Conservation (phyloP, 2,329 filamentous ascomycete species). For the Hypoxylon sp. region DNA sequence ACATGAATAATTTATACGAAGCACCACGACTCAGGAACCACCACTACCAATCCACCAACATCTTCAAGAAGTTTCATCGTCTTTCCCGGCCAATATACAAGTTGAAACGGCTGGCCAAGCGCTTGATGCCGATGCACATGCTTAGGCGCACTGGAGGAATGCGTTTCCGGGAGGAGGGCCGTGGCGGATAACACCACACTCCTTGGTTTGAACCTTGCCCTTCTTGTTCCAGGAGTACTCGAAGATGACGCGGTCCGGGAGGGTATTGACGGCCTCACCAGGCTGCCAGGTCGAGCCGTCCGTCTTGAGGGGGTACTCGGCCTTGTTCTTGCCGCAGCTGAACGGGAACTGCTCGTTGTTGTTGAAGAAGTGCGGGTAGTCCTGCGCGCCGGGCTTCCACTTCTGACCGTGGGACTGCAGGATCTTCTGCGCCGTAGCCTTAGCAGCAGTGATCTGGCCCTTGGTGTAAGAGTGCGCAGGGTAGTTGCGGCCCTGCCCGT, state of each 20-base stretch:
- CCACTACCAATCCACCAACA: not conserved
- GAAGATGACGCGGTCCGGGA: constrained; percentile 21
- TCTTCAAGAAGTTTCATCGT: not conserved
- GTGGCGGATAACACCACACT: constrained; percentile 25
- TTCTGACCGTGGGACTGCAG: constrained; percentile 12
- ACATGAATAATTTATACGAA: not conserved
- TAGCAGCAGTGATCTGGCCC: constrained; percentile 14
- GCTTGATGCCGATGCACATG: not conserved
- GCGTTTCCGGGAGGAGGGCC: constrained; percentile 17
- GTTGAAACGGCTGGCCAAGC: not conserved
- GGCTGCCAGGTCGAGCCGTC: constrained; percentile 14
- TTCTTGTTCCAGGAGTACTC: constrained; percentile 20
- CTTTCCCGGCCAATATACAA: not conserved
- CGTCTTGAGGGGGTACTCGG: constrained; percentile 12
- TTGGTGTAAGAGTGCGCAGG: constrained; percentile 13
- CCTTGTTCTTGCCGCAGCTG: constrained; percentile 26
- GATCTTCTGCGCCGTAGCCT: constrained; percentile 15
- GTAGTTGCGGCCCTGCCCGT: constrained; percentile 15
- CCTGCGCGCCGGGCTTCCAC: constrained; percentile 18
- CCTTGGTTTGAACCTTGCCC: constrained; percentile 15
- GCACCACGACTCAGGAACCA: not conserved
- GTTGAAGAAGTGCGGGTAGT: constrained; percentile 29
- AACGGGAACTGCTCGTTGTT: constrained; percentile 27
- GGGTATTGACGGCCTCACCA: constrained; percentile 9
- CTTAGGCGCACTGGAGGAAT: constrained; percentile 23